These are phyloP conservation scores for Leptographium radiaticola DNA, from an alignment of 2,329 filamentous ascomycete species.

Conservation along the genomic window DNA sequence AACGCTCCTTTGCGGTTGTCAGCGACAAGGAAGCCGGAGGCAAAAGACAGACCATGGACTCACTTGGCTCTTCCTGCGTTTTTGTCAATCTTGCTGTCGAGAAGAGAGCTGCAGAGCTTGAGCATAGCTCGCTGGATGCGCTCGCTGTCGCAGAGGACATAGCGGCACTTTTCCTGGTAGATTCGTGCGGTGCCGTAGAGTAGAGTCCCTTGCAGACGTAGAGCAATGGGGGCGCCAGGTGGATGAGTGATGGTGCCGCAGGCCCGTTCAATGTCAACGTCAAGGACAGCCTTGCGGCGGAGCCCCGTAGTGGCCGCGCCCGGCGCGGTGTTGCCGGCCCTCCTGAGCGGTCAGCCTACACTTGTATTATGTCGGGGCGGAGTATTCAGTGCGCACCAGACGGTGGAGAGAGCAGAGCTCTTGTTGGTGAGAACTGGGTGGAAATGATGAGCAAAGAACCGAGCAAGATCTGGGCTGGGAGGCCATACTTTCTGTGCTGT, in stretches of 20 bases:
- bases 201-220: conserved; percentile 80
- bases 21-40: not conserved
- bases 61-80: conserved; percentile 62
- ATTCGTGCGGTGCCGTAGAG: conserved; percentile 78
- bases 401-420: conserved; percentile 84
- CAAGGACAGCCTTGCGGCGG: conserved; percentile 73
- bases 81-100: conserved; percentile 50
- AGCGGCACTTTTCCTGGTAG: conserved; percentile 75
- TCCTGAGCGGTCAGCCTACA: conserved; percentile 38
- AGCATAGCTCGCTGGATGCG: conserved; percentile 44
- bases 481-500: conserved; percentile 76
- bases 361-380: not conserved
- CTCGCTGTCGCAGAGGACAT: conserved; percentile 70
- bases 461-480: not conserved
- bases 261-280: conserved; percentile 75
- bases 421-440: conserved; percentile 60
- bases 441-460: conserved; percentile 12
- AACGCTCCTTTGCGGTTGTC: conserved; percentile 41
- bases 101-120: conserved; percentile 57
- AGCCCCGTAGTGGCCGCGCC: conserved; percentile 60
- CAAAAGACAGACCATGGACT: conserved; percentile 13
- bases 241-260: conserved; percentile 76
- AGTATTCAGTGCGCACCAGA: conserved; percentile 52
- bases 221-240: conserved; percentile 68
- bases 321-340: conserved; percentile 76